phyloP scores from a whole-genome alignment of 192 early-diverging fungal species.

The Borealophlyctis nickersoniae region DNA sequence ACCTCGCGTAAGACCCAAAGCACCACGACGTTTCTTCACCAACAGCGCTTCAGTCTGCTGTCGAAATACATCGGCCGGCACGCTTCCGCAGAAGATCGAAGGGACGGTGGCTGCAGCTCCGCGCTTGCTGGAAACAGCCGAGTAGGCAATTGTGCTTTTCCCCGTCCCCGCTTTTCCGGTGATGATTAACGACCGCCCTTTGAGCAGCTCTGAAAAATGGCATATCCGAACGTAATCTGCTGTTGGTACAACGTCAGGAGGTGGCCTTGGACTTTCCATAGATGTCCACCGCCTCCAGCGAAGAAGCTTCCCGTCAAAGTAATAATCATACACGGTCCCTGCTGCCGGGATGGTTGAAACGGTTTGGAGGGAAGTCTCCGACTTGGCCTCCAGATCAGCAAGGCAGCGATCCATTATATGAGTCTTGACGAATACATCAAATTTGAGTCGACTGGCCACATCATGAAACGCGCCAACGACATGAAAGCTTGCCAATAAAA shows the following conservation, averaged over 20 bases:
- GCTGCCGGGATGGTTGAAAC: slow-evolving; percentile 12
- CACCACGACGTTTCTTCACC: slow-evolving; percentile 21
- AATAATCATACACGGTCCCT: slow-evolving; percentile 30
- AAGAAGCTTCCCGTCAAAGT: slow-evolving; percentile 30
- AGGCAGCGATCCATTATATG: slow-evolving; percentile 1
- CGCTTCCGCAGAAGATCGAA: no score
- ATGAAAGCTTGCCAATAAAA: slow-evolving; percentile 27
- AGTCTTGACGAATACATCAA: slow-evolving; percentile 16
- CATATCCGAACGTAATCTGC: slow-evolving; percentile 19
- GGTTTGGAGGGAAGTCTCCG: background rate
- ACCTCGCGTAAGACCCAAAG: slow-evolving; percentile 22
- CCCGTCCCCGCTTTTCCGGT: slow-evolving; percentile 22
- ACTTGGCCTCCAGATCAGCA: slow-evolving; percentile 2
- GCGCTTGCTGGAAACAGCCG: no score
- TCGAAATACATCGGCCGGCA: slow-evolving; percentile 13
- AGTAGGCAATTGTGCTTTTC: slow-evolving; percentile 23
- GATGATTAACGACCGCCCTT: slow-evolving; percentile 12
- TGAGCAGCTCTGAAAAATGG: slow-evolving; percentile 25
- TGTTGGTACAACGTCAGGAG: slow-evolving; percentile 13
- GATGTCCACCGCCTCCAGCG: slow-evolving; percentile 30
- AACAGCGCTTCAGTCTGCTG: slow-evolving; percentile 3
- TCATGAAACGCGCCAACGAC: slow-evolving; percentile 17
- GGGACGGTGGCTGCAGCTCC: no score
- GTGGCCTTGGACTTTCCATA: slow-evolving; percentile 1
- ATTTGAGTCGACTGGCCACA: slow-evolving; percentile 2